Conservation (phyloP, 2,329 filamentous ascomycete genomes). For the Gnomoniopsis smithogilvyi region DNA sequence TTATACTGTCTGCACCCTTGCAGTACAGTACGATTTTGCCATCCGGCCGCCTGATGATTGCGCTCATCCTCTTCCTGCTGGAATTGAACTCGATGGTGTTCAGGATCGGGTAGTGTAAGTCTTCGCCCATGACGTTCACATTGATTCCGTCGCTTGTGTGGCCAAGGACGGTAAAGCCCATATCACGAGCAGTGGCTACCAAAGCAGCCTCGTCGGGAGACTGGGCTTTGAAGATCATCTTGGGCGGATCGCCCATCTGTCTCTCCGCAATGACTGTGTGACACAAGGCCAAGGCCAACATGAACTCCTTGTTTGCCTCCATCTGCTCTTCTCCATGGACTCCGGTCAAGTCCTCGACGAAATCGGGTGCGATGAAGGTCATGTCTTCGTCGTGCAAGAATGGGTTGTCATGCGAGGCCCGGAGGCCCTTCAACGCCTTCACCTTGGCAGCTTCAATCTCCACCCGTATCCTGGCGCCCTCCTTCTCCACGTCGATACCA, state of each 20-base stretch:
- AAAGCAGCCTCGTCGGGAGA: constrained; percentile 95
- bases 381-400: constrained; percentile 87
- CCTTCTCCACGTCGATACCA: constrained; percentile 81
- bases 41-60: constrained; percentile 92
- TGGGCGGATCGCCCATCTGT: constrained; percentile 83
- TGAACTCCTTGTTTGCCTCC: constrained; percentile 79
- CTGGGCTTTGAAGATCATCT: constrained; percentile 93
- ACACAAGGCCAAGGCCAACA: constrained; percentile 92
- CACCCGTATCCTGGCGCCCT: constrained; percentile 66
- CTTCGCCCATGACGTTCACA: constrained; percentile 82
- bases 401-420: constrained; percentile 80
- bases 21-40: constrained; percentile 88
- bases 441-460: constrained; percentile 78
- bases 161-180: constrained; percentile 90
- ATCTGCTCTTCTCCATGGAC: constrained; percentile 74
- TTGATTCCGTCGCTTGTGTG: constrained; percentile 76
- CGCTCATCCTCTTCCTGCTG: constrained; percentile 94
- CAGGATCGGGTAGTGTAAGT: constrained; percentile 80
- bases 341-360: constrained; percentile 77
- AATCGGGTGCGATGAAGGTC: constrained; percentile 90
- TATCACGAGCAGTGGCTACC: constrained; percentile 89
- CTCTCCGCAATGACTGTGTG: constrained; percentile 94
- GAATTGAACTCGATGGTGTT: constrained; percentile 99
- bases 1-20: constrained; percentile 96
- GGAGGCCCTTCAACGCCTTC: constrained; percentile 68